A percentile compares a stretch with the other conserved stretches of the same genome.
These are phyloP conservation scores for Penicillium sp. DNA, from an alignment of 2,329 filamentous ascomycete genomes.

Conservation along the genomic window DNA sequence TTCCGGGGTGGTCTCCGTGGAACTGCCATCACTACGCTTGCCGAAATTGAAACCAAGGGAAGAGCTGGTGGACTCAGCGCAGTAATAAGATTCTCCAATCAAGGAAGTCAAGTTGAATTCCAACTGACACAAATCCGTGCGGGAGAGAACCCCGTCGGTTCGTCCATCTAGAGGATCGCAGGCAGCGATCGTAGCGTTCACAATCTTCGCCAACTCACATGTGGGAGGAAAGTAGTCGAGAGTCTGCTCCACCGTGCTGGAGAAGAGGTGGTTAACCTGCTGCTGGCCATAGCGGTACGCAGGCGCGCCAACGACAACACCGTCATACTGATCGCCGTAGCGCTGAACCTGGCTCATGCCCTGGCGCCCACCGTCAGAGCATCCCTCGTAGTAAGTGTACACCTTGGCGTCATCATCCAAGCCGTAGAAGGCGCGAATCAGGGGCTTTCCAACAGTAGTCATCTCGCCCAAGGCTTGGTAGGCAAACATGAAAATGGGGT, in stretches of 20 bases:
- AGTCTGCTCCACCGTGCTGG: not conserved
- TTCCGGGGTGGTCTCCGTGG: slow-evolving; percentile 24
- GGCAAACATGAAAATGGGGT: slow-evolving; percentile 8
- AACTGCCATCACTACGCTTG: not conserved
- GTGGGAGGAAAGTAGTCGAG: not conserved
- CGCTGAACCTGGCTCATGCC: slow-evolving; percentile 44
- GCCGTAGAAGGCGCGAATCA: not conserved
- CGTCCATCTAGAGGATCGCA: slow-evolving; percentile 54
- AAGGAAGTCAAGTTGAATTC: slow-evolving; percentile 42
- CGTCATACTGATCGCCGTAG: slow-evolving; percentile 40
- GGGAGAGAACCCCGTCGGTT: slow-evolving; percentile 49
- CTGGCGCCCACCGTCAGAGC: slow-evolving; percentile 42
- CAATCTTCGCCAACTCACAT: slow-evolving; percentile 46
- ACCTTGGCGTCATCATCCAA: not conserved
- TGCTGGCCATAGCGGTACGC: slow-evolving; percentile 6
- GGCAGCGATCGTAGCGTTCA: slow-evolving; percentile 49
- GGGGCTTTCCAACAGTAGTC: not conserved
- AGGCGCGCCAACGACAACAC: not conserved
- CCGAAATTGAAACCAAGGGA: slow-evolving; percentile 14
- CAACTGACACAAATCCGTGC: slow-evolving; percentile 44
- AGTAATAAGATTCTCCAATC: slow-evolving; percentile 45
- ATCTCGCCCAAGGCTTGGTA: slow-evolving; percentile 7
- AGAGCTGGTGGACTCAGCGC: slow-evolving; percentile 18
- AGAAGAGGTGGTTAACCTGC: slow-evolving; percentile 5
- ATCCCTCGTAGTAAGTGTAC: slow-evolving; percentile 48